Evolutionary conservation across 495 filamentous ascomycete species (phyloP), one percentile per base, ranked within the genome.

Genomic region (Cercophora newfieldiana): DNA sequence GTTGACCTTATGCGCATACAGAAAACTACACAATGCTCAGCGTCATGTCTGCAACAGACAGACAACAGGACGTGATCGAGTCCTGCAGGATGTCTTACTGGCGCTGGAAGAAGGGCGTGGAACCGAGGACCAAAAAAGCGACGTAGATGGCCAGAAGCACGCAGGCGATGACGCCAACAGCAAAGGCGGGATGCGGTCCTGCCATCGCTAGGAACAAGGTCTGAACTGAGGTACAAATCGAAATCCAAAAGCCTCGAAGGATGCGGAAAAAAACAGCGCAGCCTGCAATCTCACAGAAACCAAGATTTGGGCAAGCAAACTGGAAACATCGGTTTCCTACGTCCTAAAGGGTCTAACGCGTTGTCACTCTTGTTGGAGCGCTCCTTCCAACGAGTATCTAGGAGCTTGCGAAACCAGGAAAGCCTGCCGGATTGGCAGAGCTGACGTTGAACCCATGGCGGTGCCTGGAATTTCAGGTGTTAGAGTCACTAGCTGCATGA

Each of bases 1-100:
- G 66, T 92, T 86, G 63, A 94, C 61, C 49, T 88, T 88, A 73
- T 96, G 88, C 16, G 86, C 87, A 76, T 96, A 97, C 18, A 97
- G 74, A 22, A 87, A 87, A 67, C 92, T 94, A 28, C 8, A 12
- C 3, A 16, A 7, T 18, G 1, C 37, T 65, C 30, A 59, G 63
- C 29, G 5, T 7, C 16, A 8, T 12, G 29, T 16, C 14, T 5
- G 12, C 6, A 22, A 29, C 18, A 7, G 2, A 47, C 0, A n/a
- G 24, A 28, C 24, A 28, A n/a, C 28, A 26, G 2, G 55, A 16
- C 37, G 37, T 16, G 12, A 16, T 44, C 10, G 37, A 14, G 37
- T 6, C 18, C 10, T 44, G 37, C 12, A 16, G 18, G 37, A 14
- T 8, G 37, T 69, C 85, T 77, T 78, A 88, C 87, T 88, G 83